phyloP scores from a whole-genome alignment of 768 basidiomycete species.

The Mrakia gelida region DNA sequence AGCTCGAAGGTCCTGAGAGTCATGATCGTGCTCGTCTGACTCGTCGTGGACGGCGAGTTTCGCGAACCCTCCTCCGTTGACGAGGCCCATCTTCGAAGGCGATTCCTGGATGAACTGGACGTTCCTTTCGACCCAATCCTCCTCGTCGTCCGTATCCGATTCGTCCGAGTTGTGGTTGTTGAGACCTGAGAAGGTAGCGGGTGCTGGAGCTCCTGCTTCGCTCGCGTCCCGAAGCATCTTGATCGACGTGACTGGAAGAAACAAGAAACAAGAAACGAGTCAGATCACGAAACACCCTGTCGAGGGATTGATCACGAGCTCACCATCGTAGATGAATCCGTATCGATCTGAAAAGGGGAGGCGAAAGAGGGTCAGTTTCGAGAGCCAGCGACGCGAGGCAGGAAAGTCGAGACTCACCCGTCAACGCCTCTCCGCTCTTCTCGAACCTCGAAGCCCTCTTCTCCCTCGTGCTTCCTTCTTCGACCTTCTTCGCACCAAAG shows the following conservation, averaged over 20 bases:
- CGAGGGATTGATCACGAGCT: not conserved
- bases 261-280: constrained; percentile 1
- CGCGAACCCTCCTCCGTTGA: not conserved
- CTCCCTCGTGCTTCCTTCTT: constrained; percentile 1
- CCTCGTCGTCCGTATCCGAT: constrained; percentile 15
- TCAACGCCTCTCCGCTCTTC: constrained; percentile 13
- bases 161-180: not conserved
- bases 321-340: constrained; percentile 30
- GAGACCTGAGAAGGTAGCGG: constrained; percentile 23
- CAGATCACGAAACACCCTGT: not conserved
- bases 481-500: not conserved
- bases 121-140: constrained; percentile 28
- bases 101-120: constrained; percentile 14
- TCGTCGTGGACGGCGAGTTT: not conserved
- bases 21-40: not conserved
- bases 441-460: constrained; percentile 21
- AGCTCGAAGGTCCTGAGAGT: not conserved
- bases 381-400: not conserved
- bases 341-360: constrained; percentile 17
- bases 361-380: not conserved
- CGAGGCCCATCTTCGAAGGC: not conserved
- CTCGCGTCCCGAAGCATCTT: constrained; percentile 29
- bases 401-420: not conserved
- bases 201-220: constrained; percentile 26
- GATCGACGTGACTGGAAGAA: not conserved